phyloP scores from a whole-genome alignment of 177 flowering plant genomes.

The Vitis hybrid region DNA sequence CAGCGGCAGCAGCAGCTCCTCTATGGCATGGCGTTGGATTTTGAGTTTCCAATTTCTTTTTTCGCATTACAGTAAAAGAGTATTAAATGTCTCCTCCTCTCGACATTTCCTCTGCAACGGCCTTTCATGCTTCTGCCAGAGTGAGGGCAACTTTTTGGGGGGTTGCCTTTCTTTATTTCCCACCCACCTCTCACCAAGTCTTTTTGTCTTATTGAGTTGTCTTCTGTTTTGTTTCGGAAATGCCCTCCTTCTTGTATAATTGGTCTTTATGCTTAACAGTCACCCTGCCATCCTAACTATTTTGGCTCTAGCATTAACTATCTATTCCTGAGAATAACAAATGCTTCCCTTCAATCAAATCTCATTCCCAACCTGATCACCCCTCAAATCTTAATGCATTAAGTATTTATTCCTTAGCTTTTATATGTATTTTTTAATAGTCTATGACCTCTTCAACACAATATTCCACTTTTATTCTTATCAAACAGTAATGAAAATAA shows the following conservation, averaged over 20 bases:
- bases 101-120: slow-evolving; percentile 34
- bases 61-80: slow-evolving; percentile 11
- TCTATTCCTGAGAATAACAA: background rate
- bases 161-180: slow-evolving; percentile 10
- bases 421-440: too few relatives aligned
- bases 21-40: slow-evolving; percentile 13
- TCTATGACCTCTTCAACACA: too few relatives aligned
- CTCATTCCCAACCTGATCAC: too few relatives aligned
- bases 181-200: slow-evolving; percentile 14
- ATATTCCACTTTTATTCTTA: too few relatives aligned
- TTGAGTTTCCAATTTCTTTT: slow-evolving; percentile 5
- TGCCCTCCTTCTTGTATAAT: background rate
- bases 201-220: slow-evolving; percentile 28
- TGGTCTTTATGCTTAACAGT: slow-evolving; percentile 3
- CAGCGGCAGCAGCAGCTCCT: background rate
- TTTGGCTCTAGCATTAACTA: background rate
- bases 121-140: slow-evolving; percentile 24
- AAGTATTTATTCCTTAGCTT: too few relatives aligned
- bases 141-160: slow-evolving; percentile 5
- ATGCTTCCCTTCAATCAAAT: too few relatives aligned
- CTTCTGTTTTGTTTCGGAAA: slow-evolving; percentile 15
- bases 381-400: too few relatives aligned
- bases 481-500: too few relatives aligned
- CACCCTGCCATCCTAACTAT: background rate
- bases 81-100: slow-evolving; percentile 13